Evolutionary conservation across 257 asterid species (phyloP).

Genomic region (Rhazya stricta): DNA sequence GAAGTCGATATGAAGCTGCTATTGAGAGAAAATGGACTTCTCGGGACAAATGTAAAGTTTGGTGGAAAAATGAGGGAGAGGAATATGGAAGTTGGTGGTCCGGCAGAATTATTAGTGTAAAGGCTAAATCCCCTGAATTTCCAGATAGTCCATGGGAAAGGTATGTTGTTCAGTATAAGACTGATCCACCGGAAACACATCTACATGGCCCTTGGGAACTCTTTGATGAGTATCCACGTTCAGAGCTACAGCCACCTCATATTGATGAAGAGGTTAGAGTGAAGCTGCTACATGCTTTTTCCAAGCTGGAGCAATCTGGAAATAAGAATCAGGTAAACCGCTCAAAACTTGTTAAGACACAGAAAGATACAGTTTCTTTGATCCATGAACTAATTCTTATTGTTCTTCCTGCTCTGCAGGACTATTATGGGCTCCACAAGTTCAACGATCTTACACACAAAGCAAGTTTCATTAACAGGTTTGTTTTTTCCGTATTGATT

Average conservation of each 20-base stretch:
- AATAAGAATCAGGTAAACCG: conserved; percentile 49
- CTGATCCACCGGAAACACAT: conserved; percentile 70
- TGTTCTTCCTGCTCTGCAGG: conserved; percentile 50
- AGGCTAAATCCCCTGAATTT: conserved; percentile 65
- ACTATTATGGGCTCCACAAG: conserved; percentile 66
- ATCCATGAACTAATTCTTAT: not conserved
- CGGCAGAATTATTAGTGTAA: conserved; percentile 67
- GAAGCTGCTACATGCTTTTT: conserved; percentile 45
- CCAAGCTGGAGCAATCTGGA: conserved; percentile 67
- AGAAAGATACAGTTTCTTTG: not conserved
- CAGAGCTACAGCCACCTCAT: conserved; percentile 76
- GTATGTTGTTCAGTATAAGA: conserved; percentile 72
- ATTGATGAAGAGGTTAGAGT: conserved; percentile 54
- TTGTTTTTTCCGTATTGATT: conserved; percentile 12
- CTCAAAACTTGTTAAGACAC: not conserved
- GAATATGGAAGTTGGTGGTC: conserved; percentile 95
- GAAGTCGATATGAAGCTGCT: conserved; percentile 76
- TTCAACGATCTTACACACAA: conserved; percentile 67
- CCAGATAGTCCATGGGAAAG: conserved; percentile 98
- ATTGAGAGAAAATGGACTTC: conserved; percentile 71
- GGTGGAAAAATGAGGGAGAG: conserved; percentile 91
- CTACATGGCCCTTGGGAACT: conserved; percentile 98
- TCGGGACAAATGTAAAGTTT: conserved; percentile 79
- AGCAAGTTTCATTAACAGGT: conserved; percentile 74
- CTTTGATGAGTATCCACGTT: conserved; percentile 47